Evolutionary conservation across 2,329 filamentous ascomycete species (phyloP).

Genomic region (Pyrenochaeta sp.): DNA sequence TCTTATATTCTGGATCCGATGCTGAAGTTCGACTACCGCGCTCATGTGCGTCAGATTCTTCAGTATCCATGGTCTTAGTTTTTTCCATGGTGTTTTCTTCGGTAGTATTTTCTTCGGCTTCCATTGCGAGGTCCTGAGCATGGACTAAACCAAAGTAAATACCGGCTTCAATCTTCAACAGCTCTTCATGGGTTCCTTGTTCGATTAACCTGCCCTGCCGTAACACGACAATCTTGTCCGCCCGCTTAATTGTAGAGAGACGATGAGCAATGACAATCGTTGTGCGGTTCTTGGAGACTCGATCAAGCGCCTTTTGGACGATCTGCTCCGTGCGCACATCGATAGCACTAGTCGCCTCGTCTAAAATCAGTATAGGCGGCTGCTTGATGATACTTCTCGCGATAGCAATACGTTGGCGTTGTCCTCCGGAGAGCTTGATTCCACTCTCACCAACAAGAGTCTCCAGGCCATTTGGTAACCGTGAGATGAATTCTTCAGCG

Average conservation of each 20-base stretch:
- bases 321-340: slow-evolving; percentile 63
- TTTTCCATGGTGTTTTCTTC: slow-evolving; percentile 26
- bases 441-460: slow-evolving; percentile 80
- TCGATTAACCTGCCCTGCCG: slow-evolving; percentile 76
- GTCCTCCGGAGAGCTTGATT: slow-evolving; percentile 81
- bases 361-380: slow-evolving; percentile 73
- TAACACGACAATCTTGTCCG: slow-evolving; percentile 80
- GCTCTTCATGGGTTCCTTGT: slow-evolving; percentile 76
- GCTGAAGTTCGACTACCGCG: slow-evolving; percentile 7
- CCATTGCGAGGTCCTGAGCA: slow-evolving; percentile 48
- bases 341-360: slow-evolving; percentile 78
- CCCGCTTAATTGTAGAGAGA: slow-evolving; percentile 77
- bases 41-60: slow-evolving; percentile 14
- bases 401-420: slow-evolving; percentile 83
- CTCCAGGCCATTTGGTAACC: slow-evolving; percentile 67
- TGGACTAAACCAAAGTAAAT: slow-evolving; percentile 74
- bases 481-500: slow-evolving; percentile 50
- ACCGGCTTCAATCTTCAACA: slow-evolving; percentile 68
- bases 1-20: slow-evolving; percentile 39
- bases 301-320: slow-evolving; percentile 66
- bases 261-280: slow-evolving; percentile 81
- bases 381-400: slow-evolving; percentile 74
- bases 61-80: slow-evolving; percentile 24
- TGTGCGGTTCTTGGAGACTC: slow-evolving; percentile 69
- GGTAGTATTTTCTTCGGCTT: slow-evolving; percentile 26